These are phyloP conservation scores for Epichloe bromicola DNA, from an alignment of 2,329 filamentous ascomycete genomes.

Conservation along the genomic window DNA sequence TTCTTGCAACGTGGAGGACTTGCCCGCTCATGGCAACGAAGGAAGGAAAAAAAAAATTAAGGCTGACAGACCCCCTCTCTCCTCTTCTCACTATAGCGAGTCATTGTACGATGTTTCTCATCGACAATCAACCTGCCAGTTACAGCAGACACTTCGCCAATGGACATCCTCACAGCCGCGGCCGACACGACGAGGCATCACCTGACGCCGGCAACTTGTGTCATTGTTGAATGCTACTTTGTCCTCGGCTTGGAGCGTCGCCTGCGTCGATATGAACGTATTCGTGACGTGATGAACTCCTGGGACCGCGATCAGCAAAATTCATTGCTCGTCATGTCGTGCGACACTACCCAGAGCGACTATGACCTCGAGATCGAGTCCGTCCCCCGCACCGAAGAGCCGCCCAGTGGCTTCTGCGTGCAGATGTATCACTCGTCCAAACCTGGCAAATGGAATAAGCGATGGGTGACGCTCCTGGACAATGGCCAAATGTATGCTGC, in stretches of 20 bases:
- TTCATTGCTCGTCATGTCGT: conserved; percentile 52
- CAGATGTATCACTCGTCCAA: conserved; percentile 70
- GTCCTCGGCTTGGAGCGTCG: conserved; percentile 69
- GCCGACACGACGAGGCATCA: conserved; percentile 47
- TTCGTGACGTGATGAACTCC: conserved; percentile 82
- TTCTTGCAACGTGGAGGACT: not conserved
- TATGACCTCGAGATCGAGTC: conserved; percentile 51
- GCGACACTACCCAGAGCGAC: conserved; percentile 40
- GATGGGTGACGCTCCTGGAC: conserved; percentile 58
- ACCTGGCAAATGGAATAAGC: conserved; percentile 79
- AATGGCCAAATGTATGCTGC: conserved; percentile 61
- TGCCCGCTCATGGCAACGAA: not conserved
- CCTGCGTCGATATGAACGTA: conserved; percentile 70
- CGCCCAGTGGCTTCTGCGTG: conserved; percentile 54
- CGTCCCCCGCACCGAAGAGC: conserved; percentile 39
- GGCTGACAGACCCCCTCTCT: not conserved
- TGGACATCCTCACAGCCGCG: conserved; percentile 59
- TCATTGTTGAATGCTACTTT: conserved; percentile 67
- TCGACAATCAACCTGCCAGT: conserved; percentile 59
- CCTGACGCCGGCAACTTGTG: conserved; percentile 51
- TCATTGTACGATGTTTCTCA: conserved; percentile 60
- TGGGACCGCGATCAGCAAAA: conserved; percentile 80
- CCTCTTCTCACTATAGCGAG: conserved; percentile 33
- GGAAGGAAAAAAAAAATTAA: not conserved
- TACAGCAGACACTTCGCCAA: conserved; percentile 57